Conservation (phyloP, 805 yeast genomes). For the Hanseniaspora guilliermondii region DNA sequence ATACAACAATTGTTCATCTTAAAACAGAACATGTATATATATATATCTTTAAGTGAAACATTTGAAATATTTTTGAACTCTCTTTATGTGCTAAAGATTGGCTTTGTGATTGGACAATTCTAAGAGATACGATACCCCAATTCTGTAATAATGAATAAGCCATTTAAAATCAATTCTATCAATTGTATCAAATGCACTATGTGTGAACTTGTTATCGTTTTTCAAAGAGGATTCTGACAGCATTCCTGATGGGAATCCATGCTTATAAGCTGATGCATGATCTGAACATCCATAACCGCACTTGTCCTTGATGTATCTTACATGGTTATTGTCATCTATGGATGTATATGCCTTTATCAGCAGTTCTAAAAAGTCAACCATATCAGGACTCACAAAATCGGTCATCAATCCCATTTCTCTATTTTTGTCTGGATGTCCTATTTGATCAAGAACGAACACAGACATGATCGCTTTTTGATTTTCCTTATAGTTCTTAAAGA, state of each 20-base stretch:
- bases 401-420: conserved; percentile 67
- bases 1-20: not conserved
- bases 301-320: conserved; percentile 58
- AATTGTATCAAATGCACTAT: conserved; percentile 64
- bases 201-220: conserved; percentile 57
- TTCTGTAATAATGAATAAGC: conserved; percentile 65
- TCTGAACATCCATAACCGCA: conserved; percentile 95
- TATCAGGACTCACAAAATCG: conserved; percentile 47
- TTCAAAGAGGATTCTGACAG: conserved; percentile 66
- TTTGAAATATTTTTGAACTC: no score
- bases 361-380: conserved; percentile 50
- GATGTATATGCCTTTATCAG: conserved; percentile 49
- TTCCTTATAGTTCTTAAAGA: conserved; percentile 34
- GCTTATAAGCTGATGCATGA: conserved; percentile 72
- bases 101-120: conserved; percentile 43
- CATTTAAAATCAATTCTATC: conserved; percentile 70
- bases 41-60: no score
- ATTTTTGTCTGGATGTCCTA: conserved; percentile 55
- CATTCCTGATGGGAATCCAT: conserved; percentile 76
- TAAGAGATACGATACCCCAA: conserved; percentile 58
- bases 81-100: not conserved
- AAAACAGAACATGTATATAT: no score
- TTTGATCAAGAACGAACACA: conserved; percentile 92
- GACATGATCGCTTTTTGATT: conserved; percentile 44
- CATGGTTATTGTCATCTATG: conserved; percentile 19